Base-by-base conservation (phyloP, 2,329 filamentous ascomycete genomes). In the Furcasterigmium sp. region DNA sequence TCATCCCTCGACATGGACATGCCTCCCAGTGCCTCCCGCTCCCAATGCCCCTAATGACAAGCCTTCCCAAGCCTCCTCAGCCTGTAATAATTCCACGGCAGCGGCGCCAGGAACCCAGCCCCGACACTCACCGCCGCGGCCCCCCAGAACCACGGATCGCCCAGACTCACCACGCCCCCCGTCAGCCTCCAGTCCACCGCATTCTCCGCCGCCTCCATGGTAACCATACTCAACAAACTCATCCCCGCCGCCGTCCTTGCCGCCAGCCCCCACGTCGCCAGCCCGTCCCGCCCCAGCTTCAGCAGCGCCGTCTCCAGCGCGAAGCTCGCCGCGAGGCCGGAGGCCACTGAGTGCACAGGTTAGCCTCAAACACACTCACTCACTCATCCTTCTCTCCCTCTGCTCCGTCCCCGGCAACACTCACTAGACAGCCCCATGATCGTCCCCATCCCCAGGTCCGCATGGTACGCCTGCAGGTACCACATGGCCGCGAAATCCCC, bases 401-500 rank as follows among this genome's bases (percentile, higher is more conserved):
- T n/a, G n/a, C n/a, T n/a, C n/a, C n/a, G n/a, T n/a, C n/a, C n/a
- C 8, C 25, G 7, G 26, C 10, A 29, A 10, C 23, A 56, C 55
- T 38, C 56, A 76, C 73, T 78, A 2, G 76, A 74, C 10, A 72
- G 58, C 1, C 59, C 68, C 75, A 80, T 79, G 11, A 75, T 72
- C 2, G 61, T 48, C 0, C 63, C 62, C 57, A 75, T 67, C 1
- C 71, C 69, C 5, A 76, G 53, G 3, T 66, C 67, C 0, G 73
- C 64, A 40, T 65, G 67, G 34, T 65, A 67, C 0, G 69, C 58
- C 45, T 79, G 75, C 0, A 80, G 61, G 25, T 68, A 64, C 75
- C 76, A 80, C 62, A 80, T 68, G 1, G 72, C 65, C 2, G 72
- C 68, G 46, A 79, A 79, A 53, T 80, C 76, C n/a, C 76, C 76